Conservation (phyloP, 2,329 filamentous ascomycete genomes). For the Ilyonectria sp. region DNA sequence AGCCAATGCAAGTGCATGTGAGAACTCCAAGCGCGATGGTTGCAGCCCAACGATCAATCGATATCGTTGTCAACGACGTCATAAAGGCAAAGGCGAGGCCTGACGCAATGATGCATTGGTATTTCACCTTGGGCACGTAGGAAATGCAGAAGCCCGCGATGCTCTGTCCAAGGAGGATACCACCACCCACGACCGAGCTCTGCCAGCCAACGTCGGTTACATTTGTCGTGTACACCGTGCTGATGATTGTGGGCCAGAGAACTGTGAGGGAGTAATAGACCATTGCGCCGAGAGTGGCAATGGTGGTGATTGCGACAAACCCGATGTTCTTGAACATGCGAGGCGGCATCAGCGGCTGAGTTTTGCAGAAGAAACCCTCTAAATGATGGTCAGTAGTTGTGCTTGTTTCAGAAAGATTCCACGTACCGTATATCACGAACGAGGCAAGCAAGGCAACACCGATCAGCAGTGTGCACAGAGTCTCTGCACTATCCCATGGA, state of each 20-base stretch:
- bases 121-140: conserved; percentile 55
- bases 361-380: conserved; percentile 54
- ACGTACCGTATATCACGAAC: conserved; percentile 56
- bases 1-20: conserved; percentile 52
- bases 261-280: conserved; percentile 61
- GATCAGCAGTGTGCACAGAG: conserved; percentile 54
- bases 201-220: conserved; percentile 57
- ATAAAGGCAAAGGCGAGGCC: conserved; percentile 52
- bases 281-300: conserved; percentile 58
- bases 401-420: background rate
- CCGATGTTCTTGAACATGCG: conserved; percentile 58
- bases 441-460: conserved; percentile 53
- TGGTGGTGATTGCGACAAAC: conserved; percentile 56
- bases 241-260: conserved; percentile 60
- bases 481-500: conserved; percentile 58
- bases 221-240: conserved; percentile 55
- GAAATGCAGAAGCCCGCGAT: conserved; percentile 54
- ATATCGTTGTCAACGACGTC: conserved; percentile 50
- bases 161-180: conserved; percentile 56
- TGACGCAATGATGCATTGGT: conserved; percentile 51
- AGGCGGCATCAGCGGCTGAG: conserved; percentile 59
- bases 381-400: conserved; percentile 9
- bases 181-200: conserved; percentile 58
- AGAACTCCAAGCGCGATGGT: conserved; percentile 53
- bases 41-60: conserved; percentile 45